A percentile compares a stretch with the other conserved stretches of the same genome.
Evolutionary conservation across 2,329 filamentous ascomycete species (phyloP).

Genomic region (Diplodia corticola): DNA sequence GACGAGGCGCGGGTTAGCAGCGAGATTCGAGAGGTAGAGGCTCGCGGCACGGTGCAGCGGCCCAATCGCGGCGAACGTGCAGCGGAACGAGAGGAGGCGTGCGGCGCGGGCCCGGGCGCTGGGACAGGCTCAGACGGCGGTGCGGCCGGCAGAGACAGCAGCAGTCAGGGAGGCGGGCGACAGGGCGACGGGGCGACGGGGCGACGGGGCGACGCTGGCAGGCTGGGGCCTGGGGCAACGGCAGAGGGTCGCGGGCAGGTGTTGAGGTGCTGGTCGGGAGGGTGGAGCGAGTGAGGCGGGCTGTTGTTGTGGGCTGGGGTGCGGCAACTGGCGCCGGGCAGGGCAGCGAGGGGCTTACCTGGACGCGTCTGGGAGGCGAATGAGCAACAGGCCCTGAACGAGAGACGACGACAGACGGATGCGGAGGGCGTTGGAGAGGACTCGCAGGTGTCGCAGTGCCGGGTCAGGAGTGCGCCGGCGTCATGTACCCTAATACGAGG

Average conservation of each 20-base stretch:
- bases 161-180: neutral
- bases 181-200: too few species aligned
- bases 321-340: conserved; percentile 1
- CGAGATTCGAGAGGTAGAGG: neutral
- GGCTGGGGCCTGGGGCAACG: neutral
- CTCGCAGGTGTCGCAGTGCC: conserved; percentile 14
- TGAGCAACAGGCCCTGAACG: conserved; percentile 18
- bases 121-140: neutral
- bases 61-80: conserved; percentile 4
- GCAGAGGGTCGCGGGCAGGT: neutral
- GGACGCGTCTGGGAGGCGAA: neutral
- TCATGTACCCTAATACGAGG: conserved; percentile 23
- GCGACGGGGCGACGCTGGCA: neutral
- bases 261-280: neutral
- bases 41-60: neutral
- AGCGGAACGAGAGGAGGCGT: neutral
- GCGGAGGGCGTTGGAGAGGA: conserved; percentile 12
- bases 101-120: neutral
- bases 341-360: conserved; percentile 7
- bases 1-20: conserved; percentile 7
- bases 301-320: conserved; percentile 15
- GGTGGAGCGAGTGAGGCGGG: conserved; percentile 16
- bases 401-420: conserved; percentile 14
- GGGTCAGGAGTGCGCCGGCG: conserved; percentile 21
- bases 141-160: neutral